These are phyloP conservation scores for Lablab purpureus DNA, from an alignment of 306 rosid genomes.

Conservation along the genomic window DNA sequence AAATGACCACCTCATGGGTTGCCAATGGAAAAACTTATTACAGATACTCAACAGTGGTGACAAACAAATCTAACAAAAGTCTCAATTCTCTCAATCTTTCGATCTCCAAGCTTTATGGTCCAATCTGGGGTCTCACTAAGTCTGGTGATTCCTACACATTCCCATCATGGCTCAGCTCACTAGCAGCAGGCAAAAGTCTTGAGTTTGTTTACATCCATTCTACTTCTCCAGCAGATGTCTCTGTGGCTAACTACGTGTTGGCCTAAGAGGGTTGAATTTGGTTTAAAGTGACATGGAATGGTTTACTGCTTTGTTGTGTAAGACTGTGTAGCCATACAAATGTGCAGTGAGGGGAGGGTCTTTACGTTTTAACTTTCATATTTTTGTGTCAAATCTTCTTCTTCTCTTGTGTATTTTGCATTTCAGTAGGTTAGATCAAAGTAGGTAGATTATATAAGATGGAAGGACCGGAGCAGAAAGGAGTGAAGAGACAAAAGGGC, in stretches of 20 bases:
- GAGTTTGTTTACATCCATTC: slow-evolving; percentile 97
- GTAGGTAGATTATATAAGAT: slow-evolving; percentile 64
- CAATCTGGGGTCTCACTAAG: slow-evolving; percentile 90
- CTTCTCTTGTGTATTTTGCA: slow-evolving; percentile 63
- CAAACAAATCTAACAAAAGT: slow-evolving; percentile 79
- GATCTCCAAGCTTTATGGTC: slow-evolving; percentile 83
- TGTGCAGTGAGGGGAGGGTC: slow-evolving; percentile 59
- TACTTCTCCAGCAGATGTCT: slow-evolving; percentile 75
- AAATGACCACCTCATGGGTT: slow-evolving; percentile 79
- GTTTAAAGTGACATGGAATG: slow-evolving; percentile 34
- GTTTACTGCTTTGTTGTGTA: slow-evolving; percentile 58
- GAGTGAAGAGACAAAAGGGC: slow-evolving; percentile 88
- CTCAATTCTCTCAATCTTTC: slow-evolving; percentile 68
- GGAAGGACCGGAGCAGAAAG: slow-evolving; percentile 78
- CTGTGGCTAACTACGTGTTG: slow-evolving; percentile 72
- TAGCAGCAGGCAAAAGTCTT: slow-evolving; percentile 82
- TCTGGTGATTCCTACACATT: slow-evolving; percentile 69
- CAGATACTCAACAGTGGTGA: slow-evolving; percentile 84
- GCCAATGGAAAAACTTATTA: slow-evolving; percentile 72
- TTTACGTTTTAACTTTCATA: slow-evolving; percentile 41
- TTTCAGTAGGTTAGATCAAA: slow-evolving; percentile 58
- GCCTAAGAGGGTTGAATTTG: slow-evolving; percentile 48
- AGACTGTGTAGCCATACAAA: slow-evolving; percentile 76
- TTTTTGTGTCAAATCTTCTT: slow-evolving; percentile 37
- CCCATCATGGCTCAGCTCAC: slow-evolving; percentile 84